Base-by-base conservation (phyloP, 768 basidiomycete genomes). In the Saitozyma sp. region DNA sequence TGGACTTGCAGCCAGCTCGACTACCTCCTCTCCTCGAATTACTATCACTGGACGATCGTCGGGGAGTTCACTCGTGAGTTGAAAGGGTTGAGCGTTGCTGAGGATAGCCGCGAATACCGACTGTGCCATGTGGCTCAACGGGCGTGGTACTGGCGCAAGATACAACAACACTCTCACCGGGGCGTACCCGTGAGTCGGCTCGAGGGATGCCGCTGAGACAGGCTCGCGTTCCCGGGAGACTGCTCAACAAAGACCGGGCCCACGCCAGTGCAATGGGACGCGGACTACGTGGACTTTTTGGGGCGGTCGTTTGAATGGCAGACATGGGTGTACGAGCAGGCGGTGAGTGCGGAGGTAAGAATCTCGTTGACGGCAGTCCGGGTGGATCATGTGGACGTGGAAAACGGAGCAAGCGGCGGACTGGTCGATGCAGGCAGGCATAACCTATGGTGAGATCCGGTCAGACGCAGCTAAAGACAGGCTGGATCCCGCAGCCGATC, bases 51-150 rank as follows among this genome's bases (percentile, higher is more conserved):
- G 92, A 83, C 86, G 14, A 82, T 92, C 50, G 90, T 92, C 29
- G 92, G 92, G 48, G 92, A 96, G 81, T 96, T 90, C 87, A 86
- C 88, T 74, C 70, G 77, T 76, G 48, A 71, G 71, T 67, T 39
- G 42, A 14, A 9, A 20, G 10, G 14, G 17, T 20, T 17, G 8
- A 29, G 10, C 1, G 8, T 11, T 19, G 29, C 51, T 50, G 37
- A 43, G 10, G 10, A 41, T 49, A 75, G 73, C 70, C 11, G 72
- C 74, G 29, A 65, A 76, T 59, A 76, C 74, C 8, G 74, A 76
- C 48, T 92, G 90, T 69, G 87, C 90, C 0, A 78, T 79, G 71
- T 90, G 89, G 77, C 82, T 96, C 52, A 94, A 94, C 67, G 92
- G 92, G 3, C 86, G 90, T 50, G 90, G 89, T 2, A 67, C 82